These are phyloP conservation scores for Leccinum truebloodii DNA, from an alignment of 768 basidiomycete species.

Conservation along the genomic window DNA sequence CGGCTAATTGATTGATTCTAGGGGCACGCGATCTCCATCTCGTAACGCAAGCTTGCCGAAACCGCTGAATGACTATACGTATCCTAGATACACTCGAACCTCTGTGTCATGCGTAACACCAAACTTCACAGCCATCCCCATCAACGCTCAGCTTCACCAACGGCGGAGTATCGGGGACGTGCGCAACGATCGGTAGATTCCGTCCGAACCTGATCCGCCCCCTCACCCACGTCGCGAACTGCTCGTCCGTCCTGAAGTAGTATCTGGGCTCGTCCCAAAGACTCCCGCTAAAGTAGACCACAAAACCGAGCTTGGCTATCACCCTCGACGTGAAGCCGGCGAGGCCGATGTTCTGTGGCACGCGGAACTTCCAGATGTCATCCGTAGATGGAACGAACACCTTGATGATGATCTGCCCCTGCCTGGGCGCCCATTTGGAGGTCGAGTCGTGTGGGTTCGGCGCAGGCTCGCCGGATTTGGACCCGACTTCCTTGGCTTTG, in stretches of 20 bases:
- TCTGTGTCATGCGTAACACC: conserved; percentile 18
- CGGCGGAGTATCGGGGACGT: conserved; percentile 19
- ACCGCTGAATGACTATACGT: neutral
- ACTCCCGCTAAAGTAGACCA: conserved; percentile 35
- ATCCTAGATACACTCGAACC: neutral
- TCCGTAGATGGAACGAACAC: conserved; percentile 41
- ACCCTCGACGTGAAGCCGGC: conserved; percentile 34
- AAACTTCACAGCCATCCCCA: conserved; percentile 22
- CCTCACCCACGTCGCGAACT: conserved; percentile 37
- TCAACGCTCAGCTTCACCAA: conserved; percentile 21
- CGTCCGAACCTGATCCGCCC: conserved; percentile 34
- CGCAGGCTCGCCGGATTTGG: neutral
- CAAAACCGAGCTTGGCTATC: conserved; percentile 38
- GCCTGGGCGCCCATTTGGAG: conserved; percentile 33
- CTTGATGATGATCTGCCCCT: conserved; percentile 40
- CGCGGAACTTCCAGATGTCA: conserved; percentile 41
- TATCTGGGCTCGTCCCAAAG: conserved; percentile 31
- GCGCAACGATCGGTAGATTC: conserved; percentile 38
- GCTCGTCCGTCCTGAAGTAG: conserved; percentile 32
- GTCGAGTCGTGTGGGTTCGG: conserved; percentile 2
- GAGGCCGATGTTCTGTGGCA: conserved; percentile 34
- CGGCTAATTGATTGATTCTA: neutral
- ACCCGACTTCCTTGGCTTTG: conserved; percentile 1
- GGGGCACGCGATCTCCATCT: neutral
- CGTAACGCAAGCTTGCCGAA: neutral